These are phyloP conservation scores for Cordyceps cateniannulata DNA, from an alignment of 2,329 filamentous ascomycete genomes.

Conservation along the genomic window DNA sequence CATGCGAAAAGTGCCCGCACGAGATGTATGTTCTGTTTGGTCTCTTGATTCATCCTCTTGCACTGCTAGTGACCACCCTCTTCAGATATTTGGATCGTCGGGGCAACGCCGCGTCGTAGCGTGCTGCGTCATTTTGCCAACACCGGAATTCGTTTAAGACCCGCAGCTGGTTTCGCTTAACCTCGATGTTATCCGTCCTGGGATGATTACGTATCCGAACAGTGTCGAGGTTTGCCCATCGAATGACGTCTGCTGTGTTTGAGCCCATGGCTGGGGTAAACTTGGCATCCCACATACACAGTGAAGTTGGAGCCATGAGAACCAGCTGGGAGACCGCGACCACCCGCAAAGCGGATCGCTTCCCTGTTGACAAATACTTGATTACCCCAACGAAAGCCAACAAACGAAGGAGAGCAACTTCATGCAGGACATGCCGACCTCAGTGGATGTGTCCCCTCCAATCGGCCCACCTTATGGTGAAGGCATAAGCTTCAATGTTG, in stretches of 20 bases:
- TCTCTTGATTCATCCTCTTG: no score
- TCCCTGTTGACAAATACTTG: no score
- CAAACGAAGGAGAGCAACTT: not conserved
- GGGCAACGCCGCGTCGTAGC: not conserved
- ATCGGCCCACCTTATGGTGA: not conserved
- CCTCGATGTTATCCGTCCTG: not conserved
- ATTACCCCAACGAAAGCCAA: no score
- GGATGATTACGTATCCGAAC: not conserved
- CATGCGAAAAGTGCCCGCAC: no score
- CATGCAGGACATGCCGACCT: slow-evolving; percentile 4
- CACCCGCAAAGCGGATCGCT: not conserved
- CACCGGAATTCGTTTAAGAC: not conserved
- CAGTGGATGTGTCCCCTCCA: not conserved
- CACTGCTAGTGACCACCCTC: no score
- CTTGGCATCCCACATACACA: not conserved
- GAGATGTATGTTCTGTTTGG: no score
- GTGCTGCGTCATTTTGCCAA: not conserved
- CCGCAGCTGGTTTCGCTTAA: not conserved
- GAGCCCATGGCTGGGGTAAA: no score
- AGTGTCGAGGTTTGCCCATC: not conserved
- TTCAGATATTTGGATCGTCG: not conserved
- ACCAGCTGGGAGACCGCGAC: no score
- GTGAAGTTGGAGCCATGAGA: not conserved
- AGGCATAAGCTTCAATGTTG: not conserved
- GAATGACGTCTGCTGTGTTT: not conserved